A percentile compares a stretch with the other conserved stretches of the same genome.
Evolutionary conservation across 345 rosid genomes (phyloP).

Genomic region (Viola odorata): DNA sequence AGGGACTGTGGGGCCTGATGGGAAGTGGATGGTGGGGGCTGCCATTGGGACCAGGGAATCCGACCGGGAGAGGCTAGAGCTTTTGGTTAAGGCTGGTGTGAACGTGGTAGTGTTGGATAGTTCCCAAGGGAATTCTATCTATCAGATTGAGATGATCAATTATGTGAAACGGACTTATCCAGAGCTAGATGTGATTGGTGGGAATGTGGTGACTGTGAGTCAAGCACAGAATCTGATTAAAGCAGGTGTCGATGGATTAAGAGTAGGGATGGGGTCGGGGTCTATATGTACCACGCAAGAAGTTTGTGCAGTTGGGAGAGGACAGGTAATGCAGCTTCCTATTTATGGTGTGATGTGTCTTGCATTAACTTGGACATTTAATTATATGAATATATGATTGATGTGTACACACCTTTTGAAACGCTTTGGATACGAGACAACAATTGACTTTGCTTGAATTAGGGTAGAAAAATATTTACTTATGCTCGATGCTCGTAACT

Average conservation of each 20-base stretch:
- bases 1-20: constrained; percentile 63
- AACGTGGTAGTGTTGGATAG: constrained; percentile 78
- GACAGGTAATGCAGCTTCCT: constrained; percentile 53
- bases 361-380: no score
- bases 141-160: constrained; percentile 86
- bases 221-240: constrained; percentile 85
- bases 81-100: constrained; percentile 59
- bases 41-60: constrained; percentile 76
- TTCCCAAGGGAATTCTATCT: constrained; percentile 87
- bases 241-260: constrained; percentile 73
- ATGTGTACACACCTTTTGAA: no score
- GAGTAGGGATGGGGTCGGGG: constrained; percentile 97
- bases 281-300: constrained; percentile 96
- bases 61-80: constrained; percentile 77
- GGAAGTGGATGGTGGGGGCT: constrained; percentile 92
- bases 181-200: constrained; percentile 77
- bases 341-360: neutral
- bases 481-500: no score
- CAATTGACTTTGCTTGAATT: no score
- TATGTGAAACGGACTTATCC: constrained; percentile 61
- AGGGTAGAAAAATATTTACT: no score
- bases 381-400: no score
- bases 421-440: no score
- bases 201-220: constrained; percentile 78
- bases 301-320: constrained; percentile 93